phyloP scores from a whole-genome alignment of 331 rosid species.

The Rosa hybrid region DNA sequence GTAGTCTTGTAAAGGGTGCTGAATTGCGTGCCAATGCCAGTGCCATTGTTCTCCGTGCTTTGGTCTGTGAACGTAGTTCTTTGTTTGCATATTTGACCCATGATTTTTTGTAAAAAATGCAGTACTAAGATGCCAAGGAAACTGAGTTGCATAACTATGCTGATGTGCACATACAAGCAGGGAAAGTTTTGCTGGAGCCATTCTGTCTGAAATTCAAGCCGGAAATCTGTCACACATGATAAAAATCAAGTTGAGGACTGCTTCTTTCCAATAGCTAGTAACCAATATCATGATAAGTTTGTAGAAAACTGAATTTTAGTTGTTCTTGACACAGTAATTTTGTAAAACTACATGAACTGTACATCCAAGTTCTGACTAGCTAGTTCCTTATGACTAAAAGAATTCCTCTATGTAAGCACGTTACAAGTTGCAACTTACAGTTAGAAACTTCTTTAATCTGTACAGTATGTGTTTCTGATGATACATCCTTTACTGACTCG shows the following conservation, averaged over 20 bases:
- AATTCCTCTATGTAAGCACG: background rate
- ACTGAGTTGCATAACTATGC: conserved; percentile 53
- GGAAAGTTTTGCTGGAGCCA: conserved; percentile 60
- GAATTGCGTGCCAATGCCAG: conserved; percentile 17
- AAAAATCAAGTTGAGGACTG: background rate
- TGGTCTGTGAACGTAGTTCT: conserved; percentile 32
- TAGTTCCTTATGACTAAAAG: background rate
- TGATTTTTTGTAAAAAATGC: conserved; percentile 27
- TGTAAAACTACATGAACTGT: background rate
- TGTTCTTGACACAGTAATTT: background rate
- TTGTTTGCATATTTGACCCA: conserved; percentile 28
- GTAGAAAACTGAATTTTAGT: background rate
- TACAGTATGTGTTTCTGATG: background rate
- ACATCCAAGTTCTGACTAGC: background rate
- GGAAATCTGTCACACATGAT: conserved; percentile 38
- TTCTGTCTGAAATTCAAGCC: conserved; percentile 29
- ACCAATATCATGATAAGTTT: background rate
- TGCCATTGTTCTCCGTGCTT: conserved; percentile 28
- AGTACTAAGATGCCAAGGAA: conserved; percentile 45
- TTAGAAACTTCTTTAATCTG: background rate
- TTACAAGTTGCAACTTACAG: background rate
- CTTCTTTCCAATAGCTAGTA: background rate
- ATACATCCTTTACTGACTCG: background rate
- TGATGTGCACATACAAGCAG: conserved; percentile 64
- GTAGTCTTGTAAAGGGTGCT: conserved; percentile 50